Percentiles rank a stretch among this genome's conserved stretches.
These are phyloP conservation scores for Thoreauomyces humboldtii DNA, from an alignment of 192 early-diverging fungal species.

Conservation along the genomic window DNA sequence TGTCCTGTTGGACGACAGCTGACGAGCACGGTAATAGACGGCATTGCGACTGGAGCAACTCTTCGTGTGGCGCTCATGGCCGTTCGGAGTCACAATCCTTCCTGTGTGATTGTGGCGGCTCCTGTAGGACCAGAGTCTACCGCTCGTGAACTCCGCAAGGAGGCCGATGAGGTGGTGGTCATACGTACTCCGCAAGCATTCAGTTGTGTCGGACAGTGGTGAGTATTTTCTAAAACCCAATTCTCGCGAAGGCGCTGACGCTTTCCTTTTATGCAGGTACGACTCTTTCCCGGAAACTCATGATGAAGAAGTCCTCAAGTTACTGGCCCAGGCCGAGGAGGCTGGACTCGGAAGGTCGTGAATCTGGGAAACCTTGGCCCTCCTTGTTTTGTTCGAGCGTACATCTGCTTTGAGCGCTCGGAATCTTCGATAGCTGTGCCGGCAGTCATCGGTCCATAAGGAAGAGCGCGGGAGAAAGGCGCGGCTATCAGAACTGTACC, in stretches of 20 bases:
- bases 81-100: slow-evolving; percentile 20
- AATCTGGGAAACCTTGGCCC: no score
- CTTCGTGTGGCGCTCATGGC: slow-evolving; percentile 32
- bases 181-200: slow-evolving; percentile 25
- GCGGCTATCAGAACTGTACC: no score
- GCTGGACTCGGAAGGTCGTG: no score
- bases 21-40: no score
- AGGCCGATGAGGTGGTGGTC: slow-evolving; percentile 34
- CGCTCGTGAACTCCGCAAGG: not conserved
- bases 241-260: not conserved
- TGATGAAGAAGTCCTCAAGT: slow-evolving; percentile 40
- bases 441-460: no score
- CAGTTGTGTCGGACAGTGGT: slow-evolving; percentile 34
- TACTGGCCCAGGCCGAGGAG: slow-evolving; percentile 21
- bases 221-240: not conserved
- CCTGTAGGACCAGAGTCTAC: slow-evolving; percentile 30
- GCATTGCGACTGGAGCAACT: slow-evolving; percentile 44
- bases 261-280: slow-evolving; percentile 23
- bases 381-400: no score
- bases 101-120: slow-evolving; percentile 22
- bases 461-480: no score
- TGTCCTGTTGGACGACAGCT: not conserved
- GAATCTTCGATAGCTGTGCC: no score
- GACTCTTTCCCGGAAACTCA: slow-evolving; percentile 34
- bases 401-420: no score